phyloP scores from a whole-genome alignment of 2,329 filamentous ascomycete genomes.

The Calonectria pseudoreteaudii region DNA sequence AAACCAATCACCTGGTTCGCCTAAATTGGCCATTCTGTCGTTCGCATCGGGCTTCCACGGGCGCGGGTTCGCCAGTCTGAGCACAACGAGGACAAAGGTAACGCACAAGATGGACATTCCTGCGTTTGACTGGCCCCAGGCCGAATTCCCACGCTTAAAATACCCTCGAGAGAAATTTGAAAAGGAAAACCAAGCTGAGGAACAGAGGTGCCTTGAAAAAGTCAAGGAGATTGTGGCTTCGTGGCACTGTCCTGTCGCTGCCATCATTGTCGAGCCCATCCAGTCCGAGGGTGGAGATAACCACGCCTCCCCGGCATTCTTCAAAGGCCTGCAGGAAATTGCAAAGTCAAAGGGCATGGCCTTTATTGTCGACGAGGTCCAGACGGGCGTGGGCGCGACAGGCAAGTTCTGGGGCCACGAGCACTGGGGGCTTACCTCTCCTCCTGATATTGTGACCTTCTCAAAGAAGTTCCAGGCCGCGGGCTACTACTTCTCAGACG shows the following conservation, averaged over 20 bases:
- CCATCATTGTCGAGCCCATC: constrained; percentile 81
- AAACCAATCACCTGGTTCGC: constrained; percentile 71
- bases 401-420: constrained; percentile 97
- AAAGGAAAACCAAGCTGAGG: constrained; percentile 82
- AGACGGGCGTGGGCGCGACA: constrained; percentile 91
- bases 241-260: constrained; percentile 76
- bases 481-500: constrained; percentile 54
- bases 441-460: constrained; percentile 94
- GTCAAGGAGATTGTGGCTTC: constrained; percentile 77
- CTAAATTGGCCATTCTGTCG: constrained; percentile 80
- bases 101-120: constrained; percentile 96
- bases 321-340: constrained; percentile 78
- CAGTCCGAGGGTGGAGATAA: constrained; percentile 88
- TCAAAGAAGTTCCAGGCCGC: constrained; percentile 70
- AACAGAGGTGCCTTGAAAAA: constrained; percentile 78
- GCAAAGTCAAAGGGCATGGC: constrained; percentile 77
- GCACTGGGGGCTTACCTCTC: constrained; percentile 83
- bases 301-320: constrained; percentile 83
- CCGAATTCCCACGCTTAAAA: constrained; percentile 84
- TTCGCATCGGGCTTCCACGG: constrained; percentile 86
- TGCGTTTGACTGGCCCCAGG: constrained; percentile 93
- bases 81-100: constrained; percentile 89
- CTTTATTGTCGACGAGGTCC: constrained; percentile 87
- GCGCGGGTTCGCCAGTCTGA: constrained; percentile 84
- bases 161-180: constrained; percentile 85